Conservation (phyloP, 73 alveolate genomes). For the Paraurostyla sp. region DNA sequence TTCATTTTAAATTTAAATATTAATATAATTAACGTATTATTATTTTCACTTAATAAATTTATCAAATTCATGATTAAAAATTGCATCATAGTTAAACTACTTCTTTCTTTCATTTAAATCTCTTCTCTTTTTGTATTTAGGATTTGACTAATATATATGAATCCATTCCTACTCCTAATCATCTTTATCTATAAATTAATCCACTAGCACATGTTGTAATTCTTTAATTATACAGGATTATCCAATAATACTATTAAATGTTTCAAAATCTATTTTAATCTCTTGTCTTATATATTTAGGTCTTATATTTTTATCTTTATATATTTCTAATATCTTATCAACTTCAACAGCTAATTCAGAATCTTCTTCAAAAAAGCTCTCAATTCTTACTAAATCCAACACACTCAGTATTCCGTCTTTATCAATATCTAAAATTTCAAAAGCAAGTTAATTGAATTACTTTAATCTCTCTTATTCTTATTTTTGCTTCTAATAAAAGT, state of each 20-base stretch:
- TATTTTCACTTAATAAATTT: not conserved
- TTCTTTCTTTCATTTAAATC: not conserved
- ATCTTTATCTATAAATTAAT: not conserved
- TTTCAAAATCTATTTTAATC: not conserved
- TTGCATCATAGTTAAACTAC: not conserved
- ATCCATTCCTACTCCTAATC: no score
- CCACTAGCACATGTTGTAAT: not conserved
- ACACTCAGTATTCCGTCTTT: slow-evolving; percentile 9
- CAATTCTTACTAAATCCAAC: not conserved
- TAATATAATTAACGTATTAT: no score
- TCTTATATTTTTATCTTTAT: slow-evolving; percentile 4
- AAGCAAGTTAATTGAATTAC: not conserved
- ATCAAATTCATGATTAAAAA: not conserved
- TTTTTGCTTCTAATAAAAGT: not conserved
- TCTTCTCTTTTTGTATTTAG: not conserved
- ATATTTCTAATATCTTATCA: not conserved
- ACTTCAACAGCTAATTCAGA: not conserved
- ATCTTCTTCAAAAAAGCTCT: not conserved
- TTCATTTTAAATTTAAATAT: not conserved
- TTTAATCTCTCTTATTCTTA: not conserved
- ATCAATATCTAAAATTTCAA: slow-evolving; percentile 24
- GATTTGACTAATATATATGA: no score
- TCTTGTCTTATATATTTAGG: not conserved
- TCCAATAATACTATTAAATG: not conserved
- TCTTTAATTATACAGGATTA: not conserved